Evolutionary conservation across 1,139 yeast genomes (phyloP), one percentile per base, ranked within the genome.

Genomic region (Citeromyces hawaiiensis): DNA sequence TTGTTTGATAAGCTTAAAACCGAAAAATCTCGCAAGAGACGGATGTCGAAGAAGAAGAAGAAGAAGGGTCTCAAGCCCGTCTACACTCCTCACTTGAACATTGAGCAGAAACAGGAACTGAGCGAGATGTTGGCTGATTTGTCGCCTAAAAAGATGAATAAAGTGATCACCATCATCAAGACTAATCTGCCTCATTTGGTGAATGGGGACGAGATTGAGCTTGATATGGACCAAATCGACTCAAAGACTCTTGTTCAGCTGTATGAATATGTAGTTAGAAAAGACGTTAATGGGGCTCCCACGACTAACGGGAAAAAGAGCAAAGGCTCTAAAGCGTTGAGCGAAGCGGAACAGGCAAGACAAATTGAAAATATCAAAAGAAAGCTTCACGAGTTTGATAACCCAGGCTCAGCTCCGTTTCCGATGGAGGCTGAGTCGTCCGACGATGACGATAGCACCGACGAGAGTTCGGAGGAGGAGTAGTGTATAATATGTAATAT

Each of bases 51-150:
- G 41, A 37, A 39, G 37, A 38, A 40, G 42, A 38, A 36, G 32
- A 45, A 49, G 40, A 52, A 51, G 42, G 46, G 45, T 45, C 36
- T 45, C 4, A 43, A 43, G 29, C 35, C 37, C 25, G 14, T 18
- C 23, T 54, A 55, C 38, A 59, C 61, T 37, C 59, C 67, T 4
- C 76, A 74, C 39, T 82, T 82, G 38, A 85, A 96, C 0, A 91
- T 85, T 56, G 97, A 88, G 55, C 91, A 91, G 97, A 91, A 93
- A 70, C 85, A 86, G 56, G 94, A 86, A 57, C 80, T 91, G 42
- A 77, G 91, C 42, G 96, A 87, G 54, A 76, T 79, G 52, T 91
- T 91, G 54, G 79, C 82, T 39, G 78, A 76, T 44, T 66, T 80
- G 48, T 73, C 87, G 29, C 94, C 86, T 47, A 78, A 81, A 59